Evolutionary conservation across 805 yeast genomes (phyloP), one percentile per base, ranked within the genome.

Genomic region (Vanderwaltozyma verrucispora): DNA sequence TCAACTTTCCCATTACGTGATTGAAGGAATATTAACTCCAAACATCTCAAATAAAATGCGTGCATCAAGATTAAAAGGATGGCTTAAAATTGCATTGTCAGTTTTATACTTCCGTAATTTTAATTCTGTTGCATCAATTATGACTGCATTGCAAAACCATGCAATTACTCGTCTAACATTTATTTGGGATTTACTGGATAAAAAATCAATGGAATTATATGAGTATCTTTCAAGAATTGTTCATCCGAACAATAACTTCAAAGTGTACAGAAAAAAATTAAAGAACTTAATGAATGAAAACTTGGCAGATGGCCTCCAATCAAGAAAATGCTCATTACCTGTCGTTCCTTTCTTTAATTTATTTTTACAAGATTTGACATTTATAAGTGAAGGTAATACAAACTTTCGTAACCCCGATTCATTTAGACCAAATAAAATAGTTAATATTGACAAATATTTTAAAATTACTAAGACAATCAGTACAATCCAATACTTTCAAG

Each of bases 331-430:
- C 2, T 35, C 54, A 2, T 63, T 76, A 16, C 86, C 88, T 0
- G 71, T 75, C 16, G 88, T 83, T 27, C 94, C 94, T 14, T 83
- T 81, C 53, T 68, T 82, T 40, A 77, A 81, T 32, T 60, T 83
- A 37, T 82, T 80, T 54, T 62, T 83, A 32, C 92, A 80, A 58
- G 94, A 83, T 58, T 65, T 83, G 49, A 81, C 88, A 0, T 81
- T 82, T 60, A 75, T 81, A n/a, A 71, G 77, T 36, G 94, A 83
- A 47, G 89, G 92, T n/a, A 82, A 82, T 52, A 70, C 80, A 28
- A 78, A 75, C 48, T 77, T 64, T 53, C 66, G 88, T 53, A 72
- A 67, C 42, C 77, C 80, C 5, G 73, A 75, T 43, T 56, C 65
- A 5, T 64, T 71, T 64, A 48, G 65, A 32, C 61, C 65, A 31